These are phyloP conservation scores for Rhododendron williamsianum DNA, from an alignment of 148 eudicot genomes.

Conservation along the genomic window DNA sequence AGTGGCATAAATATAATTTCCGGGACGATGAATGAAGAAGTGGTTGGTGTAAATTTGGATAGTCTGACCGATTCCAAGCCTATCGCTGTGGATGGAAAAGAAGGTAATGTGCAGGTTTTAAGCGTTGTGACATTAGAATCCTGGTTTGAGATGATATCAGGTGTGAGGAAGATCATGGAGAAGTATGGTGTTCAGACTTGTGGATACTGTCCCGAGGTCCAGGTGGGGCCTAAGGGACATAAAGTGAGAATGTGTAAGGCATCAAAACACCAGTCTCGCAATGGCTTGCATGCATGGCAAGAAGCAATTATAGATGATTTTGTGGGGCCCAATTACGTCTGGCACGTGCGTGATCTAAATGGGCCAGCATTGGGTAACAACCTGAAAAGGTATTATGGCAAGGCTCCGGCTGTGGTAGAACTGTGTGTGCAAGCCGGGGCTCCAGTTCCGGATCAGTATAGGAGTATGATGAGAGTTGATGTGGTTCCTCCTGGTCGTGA, in stretches of 20 bases:
- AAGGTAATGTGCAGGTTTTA: slow-evolving; percentile 19
- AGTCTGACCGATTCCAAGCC: slow-evolving; percentile 18
- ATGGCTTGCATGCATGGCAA: slow-evolving; percentile 70
- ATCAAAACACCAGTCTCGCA: slow-evolving; percentile 58
- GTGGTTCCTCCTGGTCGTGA: slow-evolving; percentile 64
- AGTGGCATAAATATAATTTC: neutral
- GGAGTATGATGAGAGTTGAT: slow-evolving; percentile 65
- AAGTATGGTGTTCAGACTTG: slow-evolving; percentile 58
- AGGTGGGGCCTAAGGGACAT: slow-evolving; percentile 68
- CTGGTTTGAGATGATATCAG: slow-evolving; percentile 60
- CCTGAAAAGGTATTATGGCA: slow-evolving; percentile 53
- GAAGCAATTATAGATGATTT: slow-evolving; percentile 58
- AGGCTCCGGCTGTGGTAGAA: slow-evolving; percentile 63
- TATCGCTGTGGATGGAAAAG: slow-evolving; percentile 12
- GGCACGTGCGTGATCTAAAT: slow-evolving; percentile 47
- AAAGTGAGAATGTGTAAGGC: slow-evolving; percentile 64
- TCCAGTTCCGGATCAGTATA: slow-evolving; percentile 41
- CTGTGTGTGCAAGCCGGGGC: slow-evolving; percentile 69
- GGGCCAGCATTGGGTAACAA: slow-evolving; percentile 40
- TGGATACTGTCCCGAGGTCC: slow-evolving; percentile 63
- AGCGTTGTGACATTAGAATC: slow-evolving; percentile 37
- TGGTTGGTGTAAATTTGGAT: slow-evolving; percentile 5
- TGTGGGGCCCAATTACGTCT: slow-evolving; percentile 62
- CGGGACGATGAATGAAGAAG: neutral
- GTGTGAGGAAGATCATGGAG: slow-evolving; percentile 47